These are phyloP conservation scores for Rhododendron henanense DNA, from an alignment of 148 eudicot genomes.

Conservation along the genomic window DNA sequence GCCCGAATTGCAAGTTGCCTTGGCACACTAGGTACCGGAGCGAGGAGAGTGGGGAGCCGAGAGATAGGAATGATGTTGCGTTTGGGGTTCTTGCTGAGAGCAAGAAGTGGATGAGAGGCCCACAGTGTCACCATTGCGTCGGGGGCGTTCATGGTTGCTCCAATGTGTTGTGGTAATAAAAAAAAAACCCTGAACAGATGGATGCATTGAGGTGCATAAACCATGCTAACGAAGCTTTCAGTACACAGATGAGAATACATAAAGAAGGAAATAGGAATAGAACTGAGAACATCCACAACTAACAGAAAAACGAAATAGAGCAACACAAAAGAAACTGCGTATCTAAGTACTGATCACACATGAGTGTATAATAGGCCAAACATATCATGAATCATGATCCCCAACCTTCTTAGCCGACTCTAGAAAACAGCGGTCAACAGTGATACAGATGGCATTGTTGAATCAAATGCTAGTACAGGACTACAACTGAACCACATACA, in stretches of 20 bases:
- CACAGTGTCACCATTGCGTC: no score
- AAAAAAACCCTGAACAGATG: background rate
- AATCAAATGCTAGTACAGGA: background rate
- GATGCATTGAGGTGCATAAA: background rate
- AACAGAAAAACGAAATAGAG: background rate
- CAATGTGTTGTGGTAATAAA: no score
- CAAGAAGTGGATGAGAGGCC: no score
- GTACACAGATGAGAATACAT: background rate
- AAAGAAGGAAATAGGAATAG: background rate
- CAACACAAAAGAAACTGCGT: background rate
- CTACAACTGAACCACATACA: background rate
- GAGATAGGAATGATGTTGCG: no score
- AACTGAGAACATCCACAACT: background rate
- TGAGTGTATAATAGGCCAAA: background rate
- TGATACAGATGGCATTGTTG: background rate
- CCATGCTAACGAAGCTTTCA: background rate
- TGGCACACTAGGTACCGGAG: constrained; percentile 48
- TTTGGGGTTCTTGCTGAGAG: no score
- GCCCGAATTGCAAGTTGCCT: constrained; percentile 34
- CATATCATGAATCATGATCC: background rate
- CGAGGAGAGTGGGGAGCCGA: constrained; percentile 38
- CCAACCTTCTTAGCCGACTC: background rate
- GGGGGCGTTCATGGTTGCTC: no score
- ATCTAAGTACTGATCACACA: no score
- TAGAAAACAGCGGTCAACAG: background rate